Evolutionary conservation across 2,329 filamentous ascomycete genomes (phyloP), one percentile per base, ranked within the genome.

Genomic region (Colletotrichum sansevieriae): DNA sequence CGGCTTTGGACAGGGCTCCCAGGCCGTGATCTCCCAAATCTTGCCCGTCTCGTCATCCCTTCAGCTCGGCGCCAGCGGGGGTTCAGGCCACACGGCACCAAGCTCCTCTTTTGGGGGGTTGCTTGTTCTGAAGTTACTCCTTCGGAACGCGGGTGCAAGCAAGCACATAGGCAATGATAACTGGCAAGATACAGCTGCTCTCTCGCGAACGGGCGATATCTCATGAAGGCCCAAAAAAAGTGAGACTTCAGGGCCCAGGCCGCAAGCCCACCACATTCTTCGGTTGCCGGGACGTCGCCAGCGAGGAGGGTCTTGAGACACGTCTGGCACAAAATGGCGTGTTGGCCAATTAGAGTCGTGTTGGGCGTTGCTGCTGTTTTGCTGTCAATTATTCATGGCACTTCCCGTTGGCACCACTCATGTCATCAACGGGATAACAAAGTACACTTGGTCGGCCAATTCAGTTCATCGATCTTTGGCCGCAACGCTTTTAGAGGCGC

Each of bases 291-390:
- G 65, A 65, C 41, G 49, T 59, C 46, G 54, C 4, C 62, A 60
- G 54, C 41, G 18, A 65, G 47, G 63, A 68, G 65, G 65, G 65
- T 65, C 47, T 60, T 65, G 65, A 68, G 65, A 65, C 65, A 65
- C 29, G 35, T 63, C 47, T 65, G 55, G 65, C 47, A 65, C 39
- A 60, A 55, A 65, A 60, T 68, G 49, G 62, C 62, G 54, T 54
- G 54, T 55, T 68, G 65, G 52, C 46, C 58, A 44, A 54, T 44
- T 41, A 41, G 44, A 41, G 57, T 52, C 59, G 56, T 67, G 20
- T 25, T 41, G 49, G 47, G 18, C 18, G 29, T 54, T 54, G 49
- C 8, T 29, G 7, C 8, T 29, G 7, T 29, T 54, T 55, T 55
- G 52, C n/a, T 33, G n/a, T 15, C 33, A 22, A 18, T 55, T 65